Base-by-base conservation (phyloP, 202 grass and related monocot genomes). In the Carex sylvatica region DNA sequence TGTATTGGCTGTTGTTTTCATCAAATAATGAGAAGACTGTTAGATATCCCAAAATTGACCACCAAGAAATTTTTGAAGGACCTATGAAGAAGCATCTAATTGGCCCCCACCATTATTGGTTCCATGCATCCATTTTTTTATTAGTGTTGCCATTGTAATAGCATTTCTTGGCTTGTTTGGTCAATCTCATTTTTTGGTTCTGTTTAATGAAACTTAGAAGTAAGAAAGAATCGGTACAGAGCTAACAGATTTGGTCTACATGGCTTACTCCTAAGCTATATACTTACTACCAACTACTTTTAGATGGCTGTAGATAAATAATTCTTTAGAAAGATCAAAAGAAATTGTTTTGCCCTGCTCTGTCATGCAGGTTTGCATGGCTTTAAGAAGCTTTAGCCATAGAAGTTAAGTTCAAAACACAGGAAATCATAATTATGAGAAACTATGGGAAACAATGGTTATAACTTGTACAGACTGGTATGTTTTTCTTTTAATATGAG, bases 101-200 rank as follows among this genome's bases (percentile, higher is more conserved):
- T 56, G 63, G 15, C 47, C 47, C 46, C 46, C 1, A 19, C 6
- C 26, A 38, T 77, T 58, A 19, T 38, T 36, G 3, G 52, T 59
- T 53, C 28, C 22, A n/a, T 36, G 52, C 74, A 82, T 20, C 35
- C 20, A 40, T 51, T 69, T 54, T 64, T 18, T 58, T 80, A 64
- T 55, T 82, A 69, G 28, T 82, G 44, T 82, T 35, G 46, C 38
- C 15, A 38, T 49, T 82, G 46, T 82, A 82, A 70, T 31, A 66
- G 16, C 46, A 51, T 67, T 81, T 33, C 61, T 68, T 54, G 61
- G 61, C 22, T 81, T 67, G 22, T 51, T 67, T 44, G 38, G 63
- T 81, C 61, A 52, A 65, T 81, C 78, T 81, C 61, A 81, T 54
- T 81, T 74, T 67, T 55, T 70, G n/a, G 61, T 31, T 19, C 33